A percentile compares a stretch with the other conserved stretches of the same genome.
Evolutionary conservation across 2,329 filamentous ascomycete species (phyloP).

Genomic region (Bisporella sp.): DNA sequence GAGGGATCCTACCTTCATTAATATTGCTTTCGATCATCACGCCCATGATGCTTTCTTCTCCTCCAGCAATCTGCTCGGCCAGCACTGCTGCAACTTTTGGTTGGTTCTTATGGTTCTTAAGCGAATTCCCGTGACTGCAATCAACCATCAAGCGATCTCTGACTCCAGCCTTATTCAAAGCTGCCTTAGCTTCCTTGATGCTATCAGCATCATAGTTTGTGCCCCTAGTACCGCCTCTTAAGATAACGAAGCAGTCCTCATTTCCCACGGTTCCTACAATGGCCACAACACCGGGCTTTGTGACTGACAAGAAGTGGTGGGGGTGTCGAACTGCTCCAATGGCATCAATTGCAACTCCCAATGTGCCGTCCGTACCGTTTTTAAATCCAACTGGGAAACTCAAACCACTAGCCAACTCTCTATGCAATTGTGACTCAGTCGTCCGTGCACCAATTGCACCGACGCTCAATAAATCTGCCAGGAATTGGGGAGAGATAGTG

Average conservation of each 20-base stretch:
- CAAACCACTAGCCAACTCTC: constrained; percentile 86
- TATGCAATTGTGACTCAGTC: constrained; percentile 91
- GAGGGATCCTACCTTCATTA: constrained; percentile 61
- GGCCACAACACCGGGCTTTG: constrained; percentile 89
- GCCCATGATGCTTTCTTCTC: constrained; percentile 82
- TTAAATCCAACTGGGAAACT: constrained; percentile 99
- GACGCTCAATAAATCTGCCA: constrained; percentile 84
- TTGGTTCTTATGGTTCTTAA: constrained; percentile 96
- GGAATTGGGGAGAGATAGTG: constrained; percentile 94
- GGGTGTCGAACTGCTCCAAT: constrained; percentile 88
- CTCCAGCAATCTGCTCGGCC: constrained; percentile 76
- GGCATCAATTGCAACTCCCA: constrained; percentile 88
- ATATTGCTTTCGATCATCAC: constrained; percentile 99
- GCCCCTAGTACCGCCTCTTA: constrained; percentile 85
- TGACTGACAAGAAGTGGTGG: constrained; percentile 95
- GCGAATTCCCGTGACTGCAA: constrained; percentile 93
- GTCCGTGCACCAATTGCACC: constrained; percentile 94
- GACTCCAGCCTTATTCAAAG: constrained; percentile 67
- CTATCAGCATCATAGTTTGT: constrained; percentile 89
- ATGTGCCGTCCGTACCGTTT: constrained; percentile 91
- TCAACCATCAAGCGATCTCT: constrained; percentile 86
- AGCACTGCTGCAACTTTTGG: constrained; percentile 81
- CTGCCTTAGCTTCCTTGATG: constrained; percentile 75
- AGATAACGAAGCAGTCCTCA: constrained; percentile 93
- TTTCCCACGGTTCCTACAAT: constrained; percentile 94